A percentile compares a stretch with the other conserved stretches of the same genome.
Conservation (phyloP, 1,284 basidiomycete genomes). For the Naganishia albida region DNA sequence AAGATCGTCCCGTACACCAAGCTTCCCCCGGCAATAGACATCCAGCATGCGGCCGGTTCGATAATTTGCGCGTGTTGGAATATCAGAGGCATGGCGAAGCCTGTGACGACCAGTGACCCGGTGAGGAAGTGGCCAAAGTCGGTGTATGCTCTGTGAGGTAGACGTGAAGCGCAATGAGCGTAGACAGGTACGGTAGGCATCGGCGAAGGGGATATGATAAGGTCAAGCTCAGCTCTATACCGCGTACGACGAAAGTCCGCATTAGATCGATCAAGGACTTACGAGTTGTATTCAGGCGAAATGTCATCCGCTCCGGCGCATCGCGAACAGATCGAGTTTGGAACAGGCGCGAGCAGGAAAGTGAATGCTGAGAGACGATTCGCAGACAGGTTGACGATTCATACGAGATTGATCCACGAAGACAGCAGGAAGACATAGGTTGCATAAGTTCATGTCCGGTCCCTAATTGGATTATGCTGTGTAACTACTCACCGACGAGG, state of each 20-base stretch:
- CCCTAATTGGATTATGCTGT: too few relatives aligned
- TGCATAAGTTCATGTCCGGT: neutral
- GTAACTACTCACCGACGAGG: conserved; percentile 76
- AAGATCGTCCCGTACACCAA: conserved; percentile 93
- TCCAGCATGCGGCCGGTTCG: conserved; percentile 76
- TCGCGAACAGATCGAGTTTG: conserved; percentile 73
- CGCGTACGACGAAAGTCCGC: too few relatives aligned
- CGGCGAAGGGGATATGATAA: neutral
- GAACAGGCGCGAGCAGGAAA: conserved; percentile 92
- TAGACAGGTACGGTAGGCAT: conserved; percentile 26
- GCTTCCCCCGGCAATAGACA: conserved; percentile 92
- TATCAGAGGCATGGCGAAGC: conserved; percentile 88
- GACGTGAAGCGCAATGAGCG: conserved; percentile 58
- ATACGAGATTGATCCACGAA: neutral
- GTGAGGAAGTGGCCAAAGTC: conserved; percentile 97
- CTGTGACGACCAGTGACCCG: conserved; percentile 82
- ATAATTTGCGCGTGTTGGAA: conserved; percentile 91
- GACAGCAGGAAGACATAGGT: neutral
- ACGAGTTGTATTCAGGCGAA: conserved; percentile 59
- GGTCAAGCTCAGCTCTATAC: neutral
- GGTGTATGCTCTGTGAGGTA: conserved; percentile 70
- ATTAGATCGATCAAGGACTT: conserved; percentile 11
- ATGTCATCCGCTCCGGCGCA: conserved; percentile 60
- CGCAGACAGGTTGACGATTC: neutral
- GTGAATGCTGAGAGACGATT: conserved; percentile 68